phyloP scores from a whole-genome alignment of 1,139 yeast species.

The Taiozyma sp. region DNA sequence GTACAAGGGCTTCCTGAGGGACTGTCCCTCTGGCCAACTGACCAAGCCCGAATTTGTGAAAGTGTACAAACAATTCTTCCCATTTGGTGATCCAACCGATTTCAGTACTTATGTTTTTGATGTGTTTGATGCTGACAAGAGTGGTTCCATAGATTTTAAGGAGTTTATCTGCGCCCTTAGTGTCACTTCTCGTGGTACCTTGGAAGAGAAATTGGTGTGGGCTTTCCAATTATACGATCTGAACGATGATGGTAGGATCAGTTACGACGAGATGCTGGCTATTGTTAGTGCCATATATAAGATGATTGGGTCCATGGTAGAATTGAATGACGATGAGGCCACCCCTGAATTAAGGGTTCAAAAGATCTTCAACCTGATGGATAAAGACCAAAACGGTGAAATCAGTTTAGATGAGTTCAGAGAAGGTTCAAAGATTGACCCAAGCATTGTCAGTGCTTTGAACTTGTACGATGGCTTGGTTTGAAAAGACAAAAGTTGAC shows the following conservation, averaged over 20 bases:
- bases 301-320: constrained; percentile 95
- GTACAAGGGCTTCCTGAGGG: constrained; percentile 93
- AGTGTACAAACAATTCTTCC: constrained; percentile 94
- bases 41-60: constrained; percentile 85
- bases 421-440: constrained; percentile 75
- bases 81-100: constrained; percentile 94
- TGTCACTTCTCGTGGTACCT: constrained; percentile 81
- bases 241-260: constrained; percentile 68
- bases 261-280: constrained; percentile 70
- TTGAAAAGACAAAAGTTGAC: constrained; percentile 23
- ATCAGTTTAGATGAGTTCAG: constrained; percentile 79
- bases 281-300: constrained; percentile 84
- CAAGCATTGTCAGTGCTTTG: constrained; percentile 74
- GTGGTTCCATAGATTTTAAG: constrained; percentile 83
- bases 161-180: constrained; percentile 89
- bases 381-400: constrained; percentile 62
- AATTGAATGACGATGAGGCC: constrained; percentile 82
- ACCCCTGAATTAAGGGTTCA: constrained; percentile 87
- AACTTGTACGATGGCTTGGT: constrained; percentile 77
- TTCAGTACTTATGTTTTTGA: constrained; percentile 85
- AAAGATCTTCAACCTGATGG: constrained; percentile 71
- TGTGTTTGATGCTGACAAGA: constrained; percentile 80
- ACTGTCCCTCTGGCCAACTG: constrained; percentile 88
- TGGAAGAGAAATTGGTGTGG: constrained; percentile 83
- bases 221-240: constrained; percentile 85